Conservation (phyloP, 2,329 filamentous ascomycete species). For the Fonsecaea nubica region DNA sequence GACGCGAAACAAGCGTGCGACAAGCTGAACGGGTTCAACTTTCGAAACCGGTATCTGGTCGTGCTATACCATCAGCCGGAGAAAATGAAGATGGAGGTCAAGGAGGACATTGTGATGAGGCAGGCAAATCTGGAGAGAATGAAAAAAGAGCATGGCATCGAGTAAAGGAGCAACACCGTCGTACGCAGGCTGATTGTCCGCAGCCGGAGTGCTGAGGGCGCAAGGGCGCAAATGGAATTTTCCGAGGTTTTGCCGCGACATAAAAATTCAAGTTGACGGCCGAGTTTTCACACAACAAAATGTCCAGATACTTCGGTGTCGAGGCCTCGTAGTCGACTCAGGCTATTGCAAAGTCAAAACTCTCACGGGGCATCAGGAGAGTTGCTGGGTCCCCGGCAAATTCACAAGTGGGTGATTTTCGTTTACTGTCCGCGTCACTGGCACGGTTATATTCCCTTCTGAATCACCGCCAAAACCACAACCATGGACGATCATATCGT, state of each 20-base stretch:
- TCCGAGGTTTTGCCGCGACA: neutral
- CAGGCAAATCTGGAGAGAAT: slow-evolving; percentile 97
- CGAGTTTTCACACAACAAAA: slow-evolving; percentile 4
- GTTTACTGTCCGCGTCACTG: neutral
- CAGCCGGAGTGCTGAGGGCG: neutral
- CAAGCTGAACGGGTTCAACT: slow-evolving; percentile 99
- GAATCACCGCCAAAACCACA: neutral
- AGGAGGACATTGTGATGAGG: slow-evolving; percentile 91
- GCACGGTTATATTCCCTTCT: neutral
- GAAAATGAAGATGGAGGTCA: slow-evolving; percentile 77
- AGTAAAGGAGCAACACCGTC: slow-evolving; percentile 65
- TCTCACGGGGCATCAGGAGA: neutral
- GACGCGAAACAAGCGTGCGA: slow-evolving; percentile 99
- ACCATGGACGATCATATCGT: slow-evolving; percentile 43
- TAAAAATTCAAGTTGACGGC: neutral
- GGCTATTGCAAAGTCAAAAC: neutral
- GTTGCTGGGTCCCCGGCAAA: neutral
- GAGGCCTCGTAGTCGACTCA: neutral
- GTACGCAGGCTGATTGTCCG: neutral
- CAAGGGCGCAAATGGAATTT: neutral
- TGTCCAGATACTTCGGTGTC: neutral
- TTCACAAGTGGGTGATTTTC: neutral
- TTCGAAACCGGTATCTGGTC: slow-evolving; percentile 98
- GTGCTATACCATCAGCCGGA: slow-evolving; percentile 79
- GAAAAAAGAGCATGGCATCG: slow-evolving; percentile 97